phyloP scores from a whole-genome alignment of 2,329 filamentous ascomycete species.

The Knufia fluminis region DNA sequence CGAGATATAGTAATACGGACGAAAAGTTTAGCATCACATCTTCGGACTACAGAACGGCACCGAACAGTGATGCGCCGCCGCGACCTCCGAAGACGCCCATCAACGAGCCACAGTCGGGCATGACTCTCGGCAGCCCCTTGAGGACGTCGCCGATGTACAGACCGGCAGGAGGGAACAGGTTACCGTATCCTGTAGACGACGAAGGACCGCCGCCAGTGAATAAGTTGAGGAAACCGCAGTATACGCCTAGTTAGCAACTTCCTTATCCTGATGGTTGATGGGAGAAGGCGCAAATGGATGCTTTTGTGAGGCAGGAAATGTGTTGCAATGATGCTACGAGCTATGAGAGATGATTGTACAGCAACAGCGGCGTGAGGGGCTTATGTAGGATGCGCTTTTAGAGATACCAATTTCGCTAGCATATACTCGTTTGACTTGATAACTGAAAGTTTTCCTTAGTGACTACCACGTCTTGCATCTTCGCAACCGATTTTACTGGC shows the following conservation, averaged over 20 bases:
- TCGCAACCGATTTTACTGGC: no score
- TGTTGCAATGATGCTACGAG: not conserved
- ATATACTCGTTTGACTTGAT: no score
- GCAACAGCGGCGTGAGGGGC: not conserved
- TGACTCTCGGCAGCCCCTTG: conserved; percentile 31
- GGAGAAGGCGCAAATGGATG: not conserved
- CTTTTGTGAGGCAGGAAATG: not conserved
- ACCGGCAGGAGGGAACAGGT: conserved; percentile 26
- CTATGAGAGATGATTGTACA: not conserved
- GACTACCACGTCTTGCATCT: no score
- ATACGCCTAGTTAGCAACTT: conserved; percentile 40
- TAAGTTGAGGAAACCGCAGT: conserved; percentile 75
- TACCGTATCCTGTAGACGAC: conserved; percentile 75
- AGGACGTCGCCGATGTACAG: conserved; percentile 11
- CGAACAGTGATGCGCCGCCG: conserved; percentile 46
- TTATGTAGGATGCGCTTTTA: not conserved
- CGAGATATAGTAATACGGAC: conserved; percentile 29
- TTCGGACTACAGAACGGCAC: conserved; percentile 4
- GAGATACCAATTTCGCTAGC: not conserved
- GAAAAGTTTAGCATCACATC: conserved; percentile 25
- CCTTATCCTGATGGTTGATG: not conserved
- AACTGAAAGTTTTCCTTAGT: no score
- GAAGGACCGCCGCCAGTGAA: conserved; percentile 77
- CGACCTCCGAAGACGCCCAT: conserved; percentile 70
- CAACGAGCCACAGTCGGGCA: conserved; percentile 25